Conservation (phyloP, 2,329 filamentous ascomycete genomes). For the Fusarium oligoseptatum region DNA sequence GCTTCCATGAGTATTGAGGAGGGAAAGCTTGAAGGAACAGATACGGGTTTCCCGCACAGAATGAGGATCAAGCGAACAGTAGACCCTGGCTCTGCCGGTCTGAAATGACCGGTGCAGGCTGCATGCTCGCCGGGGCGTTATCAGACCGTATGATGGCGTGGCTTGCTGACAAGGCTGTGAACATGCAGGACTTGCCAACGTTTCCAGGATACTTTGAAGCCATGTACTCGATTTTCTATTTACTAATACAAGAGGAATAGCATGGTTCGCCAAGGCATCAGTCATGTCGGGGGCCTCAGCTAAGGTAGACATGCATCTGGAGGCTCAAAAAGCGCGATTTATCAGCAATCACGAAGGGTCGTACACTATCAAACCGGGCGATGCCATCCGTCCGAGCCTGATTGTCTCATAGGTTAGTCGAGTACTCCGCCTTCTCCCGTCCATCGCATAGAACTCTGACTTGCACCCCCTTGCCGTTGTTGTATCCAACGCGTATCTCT, state of each 20-base stretch:
- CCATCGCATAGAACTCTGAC: background rate
- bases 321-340: background rate
- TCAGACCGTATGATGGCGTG: background rate
- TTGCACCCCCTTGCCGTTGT: background rate
- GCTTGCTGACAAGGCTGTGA: background rate
- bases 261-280: background rate
- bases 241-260: background rate
- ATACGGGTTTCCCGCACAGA: background rate
- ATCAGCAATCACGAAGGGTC: background rate
- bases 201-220: background rate
- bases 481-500: background rate
- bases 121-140: background rate
- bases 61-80: background rate
- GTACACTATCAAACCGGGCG: background rate
- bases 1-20: background rate
- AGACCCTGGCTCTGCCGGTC: background rate
- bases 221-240: background rate
- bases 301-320: background rate
- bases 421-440: background rate
- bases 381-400: background rate
- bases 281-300: background rate
- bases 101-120: background rate
- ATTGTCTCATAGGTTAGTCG: background rate
- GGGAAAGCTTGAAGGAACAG: background rate
- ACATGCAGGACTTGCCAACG: background rate